Percentiles rank a stretch among this genome's conserved stretches.
Conservation (phyloP, 2,329 filamentous ascomycete genomes). For the Sporothrix phasma region DNA sequence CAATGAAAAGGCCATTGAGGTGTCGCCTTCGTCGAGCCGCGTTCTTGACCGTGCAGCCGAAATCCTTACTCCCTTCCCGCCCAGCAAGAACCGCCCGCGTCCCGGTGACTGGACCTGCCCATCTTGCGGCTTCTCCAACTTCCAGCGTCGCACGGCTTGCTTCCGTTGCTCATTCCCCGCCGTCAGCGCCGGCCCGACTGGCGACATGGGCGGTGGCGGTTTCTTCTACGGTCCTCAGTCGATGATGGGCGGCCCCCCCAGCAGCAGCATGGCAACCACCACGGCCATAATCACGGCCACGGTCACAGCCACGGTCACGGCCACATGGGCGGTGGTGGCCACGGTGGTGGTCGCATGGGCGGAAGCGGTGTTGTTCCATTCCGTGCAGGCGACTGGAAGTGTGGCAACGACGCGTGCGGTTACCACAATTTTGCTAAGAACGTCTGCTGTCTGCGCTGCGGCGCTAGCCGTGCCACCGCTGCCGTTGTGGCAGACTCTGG, state of each 20-base stretch:
- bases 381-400: constrained; percentile 98
- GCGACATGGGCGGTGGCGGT: constrained; percentile 53
- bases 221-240: constrained; percentile 62
- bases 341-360: constrained; percentile 65
- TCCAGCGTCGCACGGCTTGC: constrained; percentile 94
- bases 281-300: constrained; percentile 38
- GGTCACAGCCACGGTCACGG: constrained; percentile 36
- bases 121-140: constrained; percentile 97
- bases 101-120: constrained; percentile 99
- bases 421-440: constrained; percentile 99
- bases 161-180: constrained; percentile 99
- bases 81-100: constrained; percentile 94
- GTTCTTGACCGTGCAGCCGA: constrained; percentile 92
- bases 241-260: constrained; percentile 72
- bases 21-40: constrained; percentile 92
- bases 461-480: constrained; percentile 85
- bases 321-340: constrained; percentile 55
- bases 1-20: constrained; percentile 98
- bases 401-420: constrained; percentile 89
- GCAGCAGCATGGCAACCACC: constrained; percentile 59
- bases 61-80: constrained; percentile 93
- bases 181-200: constrained; percentile 64
- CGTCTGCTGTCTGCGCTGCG: constrained; percentile 91
- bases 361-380: constrained; percentile 86
- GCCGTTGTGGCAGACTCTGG: constrained; percentile 91